Conservation (phyloP, 2,329 filamentous ascomycete species). For the Apiospora rasikravindrae region DNA sequence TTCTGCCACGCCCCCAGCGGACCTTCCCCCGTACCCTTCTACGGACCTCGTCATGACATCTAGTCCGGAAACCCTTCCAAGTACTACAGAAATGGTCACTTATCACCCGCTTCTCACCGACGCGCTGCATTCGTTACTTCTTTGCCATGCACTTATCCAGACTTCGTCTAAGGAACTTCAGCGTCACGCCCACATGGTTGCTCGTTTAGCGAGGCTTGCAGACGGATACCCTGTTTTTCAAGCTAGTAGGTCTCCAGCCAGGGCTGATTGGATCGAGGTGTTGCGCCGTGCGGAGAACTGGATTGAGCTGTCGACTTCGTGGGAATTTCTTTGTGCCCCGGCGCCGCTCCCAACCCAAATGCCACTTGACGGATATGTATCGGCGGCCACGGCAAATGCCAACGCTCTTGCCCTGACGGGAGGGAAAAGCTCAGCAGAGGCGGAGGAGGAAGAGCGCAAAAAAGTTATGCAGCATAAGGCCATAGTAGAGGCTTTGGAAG, state of each 20-base stretch:
- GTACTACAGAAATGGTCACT: conserved; percentile 66
- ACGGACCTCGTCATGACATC: conserved; percentile 41
- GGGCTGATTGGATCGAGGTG: conserved; percentile 82
- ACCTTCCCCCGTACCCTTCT: conserved; percentile 71
- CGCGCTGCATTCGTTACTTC: conserved; percentile 76
- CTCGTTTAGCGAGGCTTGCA: conserved; percentile 72
- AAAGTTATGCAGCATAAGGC: conserved; percentile 68
- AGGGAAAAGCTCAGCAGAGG: conserved; percentile 37
- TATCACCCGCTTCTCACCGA: conserved; percentile 84
- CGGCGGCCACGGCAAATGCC: conserved; percentile 37
- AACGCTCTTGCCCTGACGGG: conserved; percentile 44
- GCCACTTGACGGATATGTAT: conserved; percentile 29
- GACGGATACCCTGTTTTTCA: conserved; percentile 86
- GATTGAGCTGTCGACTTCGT: conserved; percentile 67
- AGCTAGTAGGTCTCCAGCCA: conserved; percentile 70
- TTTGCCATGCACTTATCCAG: conserved; percentile 80
- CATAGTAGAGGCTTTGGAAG: conserved; percentile 69
- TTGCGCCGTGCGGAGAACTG: conserved; percentile 71
- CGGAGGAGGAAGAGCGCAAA: conserved; percentile 59
- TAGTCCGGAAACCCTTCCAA: conserved; percentile 40
- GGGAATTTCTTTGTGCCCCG: conserved; percentile 74
- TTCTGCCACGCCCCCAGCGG: conserved; percentile 66
- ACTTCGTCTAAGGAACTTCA: conserved; percentile 79
- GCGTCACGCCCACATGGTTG: conserved; percentile 82
- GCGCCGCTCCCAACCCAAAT: conserved; percentile 53